phyloP scores from a whole-genome alignment of 2,329 filamentous ascomycete species.

The Alternaria hordeiaustralica region DNA sequence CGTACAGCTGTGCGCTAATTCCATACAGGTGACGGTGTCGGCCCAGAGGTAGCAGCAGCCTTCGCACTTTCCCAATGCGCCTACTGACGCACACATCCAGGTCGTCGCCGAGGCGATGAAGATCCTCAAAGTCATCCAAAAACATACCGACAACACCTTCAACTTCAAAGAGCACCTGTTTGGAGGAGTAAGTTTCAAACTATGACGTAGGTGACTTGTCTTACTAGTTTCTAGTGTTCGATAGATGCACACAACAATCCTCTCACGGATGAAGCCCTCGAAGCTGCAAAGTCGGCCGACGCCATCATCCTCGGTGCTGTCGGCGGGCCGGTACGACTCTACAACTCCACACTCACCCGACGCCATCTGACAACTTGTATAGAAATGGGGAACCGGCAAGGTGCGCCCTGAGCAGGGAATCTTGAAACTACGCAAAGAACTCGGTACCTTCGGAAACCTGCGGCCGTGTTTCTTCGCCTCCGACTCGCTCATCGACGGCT shows the following conservation, averaged over 20 bases:
- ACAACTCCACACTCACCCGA: background rate
- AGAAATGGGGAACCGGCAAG: constrained; percentile 89
- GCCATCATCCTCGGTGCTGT: constrained; percentile 93
- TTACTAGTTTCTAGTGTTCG: constrained; percentile 67
- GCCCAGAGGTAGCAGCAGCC: constrained; percentile 47
- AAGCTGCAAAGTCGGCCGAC: constrained; percentile 82
- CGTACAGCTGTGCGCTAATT: constrained; percentile 20
- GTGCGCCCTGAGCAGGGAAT: constrained; percentile 94
- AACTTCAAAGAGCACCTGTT: constrained; percentile 90
- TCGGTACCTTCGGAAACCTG: constrained; percentile 93
- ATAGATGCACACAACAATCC: constrained; percentile 82
- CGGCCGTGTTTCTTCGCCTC: constrained; percentile 96
- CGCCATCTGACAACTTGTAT: constrained; percentile 15
- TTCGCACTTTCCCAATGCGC: background rate
- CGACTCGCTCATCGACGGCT: constrained; percentile 74
- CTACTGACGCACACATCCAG: constrained; percentile 53
- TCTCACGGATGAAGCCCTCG: constrained; percentile 82
- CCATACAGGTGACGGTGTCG: constrained; percentile 48
- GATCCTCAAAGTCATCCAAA: constrained; percentile 81
- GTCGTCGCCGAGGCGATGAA: constrained; percentile 86
- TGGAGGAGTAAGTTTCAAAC: constrained; percentile 75
- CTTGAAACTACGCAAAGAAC: constrained; percentile 88
- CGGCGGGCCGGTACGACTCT: constrained; percentile 74
- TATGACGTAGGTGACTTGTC: background rate
- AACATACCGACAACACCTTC: constrained; percentile 77